Evolutionary conservation across 2,329 filamentous ascomycete species (phyloP).

Genomic region (Rugonectria rugulosa): DNA sequence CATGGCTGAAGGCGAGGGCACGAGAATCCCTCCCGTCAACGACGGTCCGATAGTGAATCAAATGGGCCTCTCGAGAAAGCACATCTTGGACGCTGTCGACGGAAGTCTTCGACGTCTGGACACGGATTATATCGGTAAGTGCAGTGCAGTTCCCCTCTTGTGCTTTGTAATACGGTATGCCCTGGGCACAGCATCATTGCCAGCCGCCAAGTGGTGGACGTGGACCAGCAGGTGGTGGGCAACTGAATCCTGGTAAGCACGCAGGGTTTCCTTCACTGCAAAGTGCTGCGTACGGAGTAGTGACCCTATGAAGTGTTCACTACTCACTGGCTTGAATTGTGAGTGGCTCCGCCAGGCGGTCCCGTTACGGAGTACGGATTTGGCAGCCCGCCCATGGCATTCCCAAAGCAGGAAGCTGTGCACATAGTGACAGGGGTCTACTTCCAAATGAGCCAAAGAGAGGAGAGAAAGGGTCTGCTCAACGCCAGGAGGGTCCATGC

Average conservation of each 20-base stretch:
- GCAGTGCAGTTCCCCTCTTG: background rate
- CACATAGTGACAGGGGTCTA: slow-evolving; percentile 27
- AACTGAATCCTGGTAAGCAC: no score
- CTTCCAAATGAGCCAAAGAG: slow-evolving; percentile 20
- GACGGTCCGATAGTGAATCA: slow-evolving; percentile 42
- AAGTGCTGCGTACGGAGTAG: no score
- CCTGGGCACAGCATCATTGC: background rate
- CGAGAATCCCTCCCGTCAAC: slow-evolving; percentile 44
- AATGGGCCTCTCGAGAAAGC: slow-evolving; percentile 64
- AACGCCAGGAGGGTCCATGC: slow-evolving; percentile 8
- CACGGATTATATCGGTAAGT: slow-evolving; percentile 61
- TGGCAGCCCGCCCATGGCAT: slow-evolving; percentile 33
- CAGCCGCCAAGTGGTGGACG: slow-evolving; percentile 28
- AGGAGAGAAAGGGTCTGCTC: slow-evolving; percentile 5
- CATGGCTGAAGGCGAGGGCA: slow-evolving; percentile 44
- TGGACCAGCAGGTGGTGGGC: no score
- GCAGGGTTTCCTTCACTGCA: no score
- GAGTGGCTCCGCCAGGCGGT: no score
- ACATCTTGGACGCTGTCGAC: slow-evolving; percentile 72
- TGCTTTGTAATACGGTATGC: background rate
- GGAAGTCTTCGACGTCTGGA: slow-evolving; percentile 61
- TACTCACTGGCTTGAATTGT: no score
- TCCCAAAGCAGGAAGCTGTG: slow-evolving; percentile 36
- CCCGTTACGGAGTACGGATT: slow-evolving; percentile 19
- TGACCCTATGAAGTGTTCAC: no score